These are phyloP conservation scores for Arthrobotrys sinensis DNA, from an alignment of 2,329 filamentous ascomycete genomes.

Conservation along the genomic window DNA sequence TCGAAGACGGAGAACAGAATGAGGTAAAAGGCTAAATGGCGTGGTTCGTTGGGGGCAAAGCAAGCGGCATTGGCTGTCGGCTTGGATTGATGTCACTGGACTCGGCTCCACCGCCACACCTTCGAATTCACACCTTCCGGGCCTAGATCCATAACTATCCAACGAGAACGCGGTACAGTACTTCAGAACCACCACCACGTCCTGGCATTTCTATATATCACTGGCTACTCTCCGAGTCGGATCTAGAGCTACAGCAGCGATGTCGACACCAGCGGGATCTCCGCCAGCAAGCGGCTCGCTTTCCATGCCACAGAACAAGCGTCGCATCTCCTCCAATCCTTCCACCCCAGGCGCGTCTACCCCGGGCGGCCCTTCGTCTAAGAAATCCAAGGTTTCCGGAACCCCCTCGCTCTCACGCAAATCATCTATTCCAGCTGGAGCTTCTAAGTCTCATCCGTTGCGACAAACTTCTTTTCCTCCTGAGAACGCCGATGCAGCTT, in stretches of 20 bases:
- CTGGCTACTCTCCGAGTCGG: background rate
- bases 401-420: constrained; percentile 71
- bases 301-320: constrained; percentile 56
- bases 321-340: constrained; percentile 58
- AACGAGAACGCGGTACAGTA: constrained; percentile 12
- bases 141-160: background rate
- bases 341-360: constrained; percentile 52
- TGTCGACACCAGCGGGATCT: constrained; percentile 59
- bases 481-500: constrained; percentile 71
- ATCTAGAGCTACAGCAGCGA: background rate
- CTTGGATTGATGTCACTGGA: constrained; percentile 35
- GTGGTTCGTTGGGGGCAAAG: constrained; percentile 38
- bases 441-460: constrained; percentile 75
- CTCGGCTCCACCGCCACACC: constrained; percentile 11
- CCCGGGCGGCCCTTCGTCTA: constrained; percentile 45
- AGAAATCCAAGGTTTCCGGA: constrained; percentile 59
- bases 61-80: constrained; percentile 17
- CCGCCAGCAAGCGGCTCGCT: constrained; percentile 52
- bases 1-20: constrained; percentile 4
- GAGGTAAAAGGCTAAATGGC: constrained; percentile 34
- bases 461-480: constrained; percentile 87
- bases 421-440: constrained; percentile 75
- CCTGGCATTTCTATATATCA: too few relatives aligned
- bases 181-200: background rate
- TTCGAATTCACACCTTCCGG: too few relatives aligned